Conservation (phyloP, 2,329 filamentous ascomycete species). For the Berkeleyomyces basicola region DNA sequence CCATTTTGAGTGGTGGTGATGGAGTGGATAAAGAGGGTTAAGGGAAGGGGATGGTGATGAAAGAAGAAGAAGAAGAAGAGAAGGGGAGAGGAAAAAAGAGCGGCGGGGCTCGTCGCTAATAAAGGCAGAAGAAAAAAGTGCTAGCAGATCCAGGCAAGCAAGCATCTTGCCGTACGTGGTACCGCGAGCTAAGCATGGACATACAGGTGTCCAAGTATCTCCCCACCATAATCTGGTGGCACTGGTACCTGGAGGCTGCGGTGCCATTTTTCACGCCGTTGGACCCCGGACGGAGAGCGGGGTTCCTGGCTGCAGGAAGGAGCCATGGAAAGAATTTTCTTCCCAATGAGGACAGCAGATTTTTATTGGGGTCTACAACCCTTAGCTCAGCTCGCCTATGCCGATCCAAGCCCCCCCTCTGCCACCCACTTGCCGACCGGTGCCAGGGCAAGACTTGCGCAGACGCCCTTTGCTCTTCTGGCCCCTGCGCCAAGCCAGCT, state of each 20-base stretch:
- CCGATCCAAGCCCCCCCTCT: too few species aligned
- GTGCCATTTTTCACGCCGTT: background rate
- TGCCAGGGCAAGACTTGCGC: too few species aligned
- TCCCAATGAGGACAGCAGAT: background rate
- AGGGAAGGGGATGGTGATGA: slow-evolving; percentile 13
- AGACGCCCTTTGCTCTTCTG: too few species aligned
- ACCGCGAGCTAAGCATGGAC: background rate
- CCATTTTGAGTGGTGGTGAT: slow-evolving; percentile 29
- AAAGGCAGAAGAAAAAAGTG: background rate
- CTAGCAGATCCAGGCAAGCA: background rate
- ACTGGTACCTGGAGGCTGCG: background rate
- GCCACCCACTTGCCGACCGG: too few species aligned
- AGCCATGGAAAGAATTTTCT: background rate
- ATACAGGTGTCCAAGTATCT: background rate
- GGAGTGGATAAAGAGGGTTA: slow-evolving; percentile 14
- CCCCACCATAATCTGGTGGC: background rate
- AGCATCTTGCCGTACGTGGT: slow-evolving; percentile 1
- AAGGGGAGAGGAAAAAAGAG: background rate
- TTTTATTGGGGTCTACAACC: background rate
- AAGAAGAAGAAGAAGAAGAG: slow-evolving; percentile 11
- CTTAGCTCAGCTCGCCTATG: background rate
- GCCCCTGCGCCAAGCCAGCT: background rate
- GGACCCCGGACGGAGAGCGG: slow-evolving; percentile 3
- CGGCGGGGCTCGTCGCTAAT: slow-evolving; percentile 4
- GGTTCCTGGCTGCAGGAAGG: background rate